Percentiles rank a stretch among this genome's conserved stretches.
Evolutionary conservation across 805 yeast genomes (phyloP).

Genomic region (Debaryomyces tyrocola): DNA sequence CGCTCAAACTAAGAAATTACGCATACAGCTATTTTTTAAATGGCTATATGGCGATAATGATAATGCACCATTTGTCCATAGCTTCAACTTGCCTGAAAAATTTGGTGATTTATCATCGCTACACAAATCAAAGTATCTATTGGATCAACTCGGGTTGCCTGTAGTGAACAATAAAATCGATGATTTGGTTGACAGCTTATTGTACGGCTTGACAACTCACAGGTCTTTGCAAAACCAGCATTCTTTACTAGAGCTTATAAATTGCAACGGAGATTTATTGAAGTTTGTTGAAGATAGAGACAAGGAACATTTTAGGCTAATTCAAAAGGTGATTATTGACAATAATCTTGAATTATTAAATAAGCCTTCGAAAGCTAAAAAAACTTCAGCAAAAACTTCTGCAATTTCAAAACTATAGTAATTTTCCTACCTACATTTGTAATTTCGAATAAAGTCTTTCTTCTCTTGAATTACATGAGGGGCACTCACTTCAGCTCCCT

Average conservation of each 20-base stretch:
- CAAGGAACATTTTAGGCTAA: conserved; percentile 15
- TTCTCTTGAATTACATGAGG: no score
- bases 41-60: conserved; percentile 7
- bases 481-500: no score
- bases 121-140: conserved; percentile 2
- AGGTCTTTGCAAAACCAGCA: conserved; percentile 20
- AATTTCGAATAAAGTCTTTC: no score
- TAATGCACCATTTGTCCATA: conserved; percentile 4
- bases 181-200: conserved; percentile 41
- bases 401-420: background rate
- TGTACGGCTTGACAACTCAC: conserved; percentile 32
- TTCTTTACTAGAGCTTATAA: conserved; percentile 13
- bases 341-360: conserved; percentile 12
- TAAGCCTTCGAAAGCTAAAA: conserved; percentile 2
- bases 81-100: conserved; percentile 3
- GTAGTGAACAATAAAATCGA: conserved; percentile 28
- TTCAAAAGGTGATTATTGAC: conserved; percentile 12
- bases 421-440: no score
- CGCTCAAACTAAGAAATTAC: conserved; percentile 10
- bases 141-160: conserved; percentile 5
- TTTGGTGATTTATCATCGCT: background rate
- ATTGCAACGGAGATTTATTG: conserved; percentile 18
- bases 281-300: conserved; percentile 23
- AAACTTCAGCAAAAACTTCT: background rate
- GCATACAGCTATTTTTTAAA: conserved; percentile 12